phyloP scores from a whole-genome alignment of 139 green algal genomes.

The Dunaliella primolecta region DNA sequence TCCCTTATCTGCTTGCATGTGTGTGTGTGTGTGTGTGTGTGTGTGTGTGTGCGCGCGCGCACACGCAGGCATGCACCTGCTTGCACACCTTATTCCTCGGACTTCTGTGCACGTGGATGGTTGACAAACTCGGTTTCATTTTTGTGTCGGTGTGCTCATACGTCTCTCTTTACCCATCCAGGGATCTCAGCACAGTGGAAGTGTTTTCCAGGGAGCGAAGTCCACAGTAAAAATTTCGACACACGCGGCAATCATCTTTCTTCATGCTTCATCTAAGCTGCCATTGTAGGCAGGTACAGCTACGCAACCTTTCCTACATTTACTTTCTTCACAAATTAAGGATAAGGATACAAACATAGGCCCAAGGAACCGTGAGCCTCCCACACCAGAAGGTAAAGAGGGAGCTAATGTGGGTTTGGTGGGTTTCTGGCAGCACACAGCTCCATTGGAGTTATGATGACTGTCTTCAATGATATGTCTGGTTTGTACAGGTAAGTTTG shows the following conservation, averaged over 20 bases:
- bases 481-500: too few species aligned
- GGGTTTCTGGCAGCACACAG: too few species aligned
- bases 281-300: background rate
- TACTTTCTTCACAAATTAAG: background rate
- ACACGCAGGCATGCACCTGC: too few species aligned
- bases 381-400: background rate
- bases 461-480: too few species aligned
- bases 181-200: background rate
- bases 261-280: background rate
- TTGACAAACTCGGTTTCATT: too few species aligned
- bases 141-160: too few species aligned
- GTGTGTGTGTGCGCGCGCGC: background rate
- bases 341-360: background rate
- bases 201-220: background rate
- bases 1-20: background rate
- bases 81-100: background rate
- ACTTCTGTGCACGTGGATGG: background rate
- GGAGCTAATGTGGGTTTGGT: too few species aligned
- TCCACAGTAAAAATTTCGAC: background rate
- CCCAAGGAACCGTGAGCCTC: background rate
- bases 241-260: background rate
- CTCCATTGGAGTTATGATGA: too few species aligned
- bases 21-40: background rate
- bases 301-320: too few species aligned
- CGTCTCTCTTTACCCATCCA: too few species aligned